Percentiles rank a stretch among this genome's conserved stretches.
Conservation (phyloP, 352 stramenopile species). For the Phytophthora constricta region DNA sequence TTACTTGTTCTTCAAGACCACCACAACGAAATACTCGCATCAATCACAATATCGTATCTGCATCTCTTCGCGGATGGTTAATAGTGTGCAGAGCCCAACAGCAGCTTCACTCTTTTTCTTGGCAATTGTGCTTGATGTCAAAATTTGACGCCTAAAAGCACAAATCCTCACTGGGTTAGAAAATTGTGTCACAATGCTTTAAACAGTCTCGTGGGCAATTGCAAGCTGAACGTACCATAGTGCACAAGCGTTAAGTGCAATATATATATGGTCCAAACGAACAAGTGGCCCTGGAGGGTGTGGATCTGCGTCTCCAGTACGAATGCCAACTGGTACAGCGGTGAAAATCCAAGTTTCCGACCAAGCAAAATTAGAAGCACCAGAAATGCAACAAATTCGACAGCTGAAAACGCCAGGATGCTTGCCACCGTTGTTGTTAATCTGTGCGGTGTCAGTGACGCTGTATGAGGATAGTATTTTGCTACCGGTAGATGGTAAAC, state of each 20-base stretch:
- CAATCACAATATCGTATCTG: too few relatives aligned
- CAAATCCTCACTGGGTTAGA: too few relatives aligned
- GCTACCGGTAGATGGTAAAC: conserved; percentile 27
- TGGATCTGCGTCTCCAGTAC: conserved; percentile 37
- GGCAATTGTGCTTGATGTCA: conserved; percentile 5
- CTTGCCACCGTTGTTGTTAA: background rate
- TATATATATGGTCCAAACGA: conserved; percentile 33
- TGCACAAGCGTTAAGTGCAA: conserved; percentile 33
- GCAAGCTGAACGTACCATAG: conserved; percentile 23
- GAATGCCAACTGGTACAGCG: conserved; percentile 39
- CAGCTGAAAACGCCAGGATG: conserved; percentile 4
- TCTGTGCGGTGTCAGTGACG: background rate
- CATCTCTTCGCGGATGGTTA: background rate
- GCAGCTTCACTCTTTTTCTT: conserved; percentile 31
- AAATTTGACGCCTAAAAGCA: background rate
- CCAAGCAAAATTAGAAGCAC: conserved; percentile 17
- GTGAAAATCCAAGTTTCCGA: conserved; percentile 24
- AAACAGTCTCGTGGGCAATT: too few relatives aligned
- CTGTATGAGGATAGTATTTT: conserved; percentile 26
- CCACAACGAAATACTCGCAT: too few relatives aligned
- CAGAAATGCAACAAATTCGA: conserved; percentile 19
- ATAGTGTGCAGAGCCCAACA: conserved; percentile 13
- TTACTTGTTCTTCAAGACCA: too few relatives aligned
- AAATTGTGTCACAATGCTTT: too few relatives aligned
- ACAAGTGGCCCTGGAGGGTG: conserved; percentile 23